Base-by-base conservation (phyloP, 139 green algal genomes). In the Medakamo hakoo region DNA sequence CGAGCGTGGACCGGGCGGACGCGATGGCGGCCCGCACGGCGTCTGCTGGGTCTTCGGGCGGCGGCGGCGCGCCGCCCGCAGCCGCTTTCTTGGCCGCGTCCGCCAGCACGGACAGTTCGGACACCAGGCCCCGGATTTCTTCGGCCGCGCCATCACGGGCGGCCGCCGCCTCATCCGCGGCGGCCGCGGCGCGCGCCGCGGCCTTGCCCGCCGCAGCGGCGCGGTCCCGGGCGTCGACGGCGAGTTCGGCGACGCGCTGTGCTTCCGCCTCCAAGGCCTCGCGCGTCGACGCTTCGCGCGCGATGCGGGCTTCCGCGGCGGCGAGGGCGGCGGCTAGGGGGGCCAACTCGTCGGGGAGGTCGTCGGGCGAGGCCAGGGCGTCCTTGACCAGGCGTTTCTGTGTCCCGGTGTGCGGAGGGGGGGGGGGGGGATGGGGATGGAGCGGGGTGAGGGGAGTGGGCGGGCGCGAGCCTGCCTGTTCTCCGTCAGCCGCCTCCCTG, bases 171-270 rank as follows among this genome's bases (percentile, higher is more conserved):
- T 71, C 63, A 22, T 55, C 57, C 3, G 56, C n/a, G 9, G 58
- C 67, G 24, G 70, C 63, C 3, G 68, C 49, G 18, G 58, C 63
- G 28, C 22, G 30, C n/a, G 49, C 27, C 22, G 65, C 40, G 3
- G 57, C 60, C 26, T 72, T 63, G 40, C 40, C 9, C 40, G 16
- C 40, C 40, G 40, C 40, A 48, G 30, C 23, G 22, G 30, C 49
- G 3, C 52, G 55, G 9, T 76, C 64, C 22, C 58, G 31, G 4
- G 69, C 78, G 5, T 80, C 69, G 40, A 86, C 80, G 1, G 80
- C 82, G 32, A 85, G 70, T 75, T 89, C 69, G 3, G 73, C 80
- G 40, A 82, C 67, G 57, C 78, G 66, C 59, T 83, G 71, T 1
- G 73, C 73, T 72, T 84, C 76, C 14, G 70, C 67, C 63, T 84